These are phyloP conservation scores for Gaultheria prostrata DNA, from an alignment of 148 eudicot genomes.

Conservation along the genomic window DNA sequence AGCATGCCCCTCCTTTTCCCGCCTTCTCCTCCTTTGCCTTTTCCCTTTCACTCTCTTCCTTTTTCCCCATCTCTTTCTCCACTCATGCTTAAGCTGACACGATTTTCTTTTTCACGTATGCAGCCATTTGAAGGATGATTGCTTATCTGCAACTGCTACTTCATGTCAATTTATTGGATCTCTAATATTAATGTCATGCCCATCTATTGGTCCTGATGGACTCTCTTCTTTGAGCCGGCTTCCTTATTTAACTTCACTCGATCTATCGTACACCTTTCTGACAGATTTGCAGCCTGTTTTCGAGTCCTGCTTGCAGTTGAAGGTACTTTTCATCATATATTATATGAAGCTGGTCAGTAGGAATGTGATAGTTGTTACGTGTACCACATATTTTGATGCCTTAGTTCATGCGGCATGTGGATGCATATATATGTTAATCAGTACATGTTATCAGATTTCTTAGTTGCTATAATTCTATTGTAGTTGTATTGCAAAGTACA, in stretches of 20 bases:
- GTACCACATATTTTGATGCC: background rate
- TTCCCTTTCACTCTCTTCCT: background rate
- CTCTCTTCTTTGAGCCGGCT: slow-evolving; percentile 64
- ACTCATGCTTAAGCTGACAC: slow-evolving; percentile 9
- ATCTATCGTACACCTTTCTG: slow-evolving; percentile 91
- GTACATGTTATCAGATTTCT: slow-evolving; percentile 1
- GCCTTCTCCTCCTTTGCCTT: background rate
- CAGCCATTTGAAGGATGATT: slow-evolving; percentile 89
- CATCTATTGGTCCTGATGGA: slow-evolving; percentile 86
- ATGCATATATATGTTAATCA: background rate
- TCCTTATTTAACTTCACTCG: slow-evolving; percentile 69
- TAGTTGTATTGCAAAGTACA: background rate
- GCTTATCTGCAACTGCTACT: slow-evolving; percentile 80
- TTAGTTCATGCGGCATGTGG: no score
- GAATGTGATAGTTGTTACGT: background rate
- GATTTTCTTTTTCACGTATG: slow-evolving; percentile 15
- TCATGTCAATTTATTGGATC: slow-evolving; percentile 80
- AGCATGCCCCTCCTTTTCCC: slow-evolving; percentile 3
- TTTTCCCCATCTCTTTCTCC: background rate
- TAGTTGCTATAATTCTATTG: background rate
- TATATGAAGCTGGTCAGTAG: background rate
- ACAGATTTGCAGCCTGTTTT: slow-evolving; percentile 78
- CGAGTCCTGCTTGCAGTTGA: slow-evolving; percentile 65
- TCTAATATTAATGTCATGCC: slow-evolving; percentile 89
- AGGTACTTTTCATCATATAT: slow-evolving; percentile 37